Base-by-base conservation (phyloP, 495 filamentous ascomycete species). In the Staphylotrichum tortipilum region DNA sequence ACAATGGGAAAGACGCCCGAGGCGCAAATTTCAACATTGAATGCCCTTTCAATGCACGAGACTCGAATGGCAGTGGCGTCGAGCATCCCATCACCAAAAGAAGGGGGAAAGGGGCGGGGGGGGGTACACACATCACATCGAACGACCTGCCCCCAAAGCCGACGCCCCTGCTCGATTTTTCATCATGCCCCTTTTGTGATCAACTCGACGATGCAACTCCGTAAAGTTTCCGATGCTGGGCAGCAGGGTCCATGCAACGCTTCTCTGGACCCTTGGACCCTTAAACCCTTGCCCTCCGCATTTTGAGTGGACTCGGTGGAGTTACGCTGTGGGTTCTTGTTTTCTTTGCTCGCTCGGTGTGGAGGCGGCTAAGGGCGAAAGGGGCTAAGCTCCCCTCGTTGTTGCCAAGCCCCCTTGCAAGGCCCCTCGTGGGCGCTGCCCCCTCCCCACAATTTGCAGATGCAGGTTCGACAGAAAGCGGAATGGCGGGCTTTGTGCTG, bases 371-470 rank as follows among this genome's bases (percentile, higher is more conserved):
- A 40, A 35, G n/a, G 7, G 7, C 7, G 12, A 49, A 41, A 14
- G 14, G 14, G 47, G 7, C 14, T 23, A 41, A 37, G 28, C n/a
- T 12, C 6, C 7, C 26, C 23, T 7, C 7, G 35, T 19, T 14
- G 6, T 5, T 9, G 47, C 47, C 47, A 50, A 50, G 47, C 29
- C 30, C n/a, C 37, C 37, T 41, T 41, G 28, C 47, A 50, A 14
- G 47, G 37, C 29, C n/a, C n/a, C 36, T 49, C 39, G 47, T 50
- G 38, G 47, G 17, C 38, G 11, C n/a, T n/a, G n/a, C n/a, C n/a
- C n/a, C 15, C 14, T 39, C 50, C 43, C 50, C 50, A 31, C 43
- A 47, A 47, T 52, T 30, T 52, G 26, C 34, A 40, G 19, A 24
- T 52, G 49, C 49, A 51, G 41, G 31, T 3, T 12, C 17, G 15